These are phyloP conservation scores for Plasmodium berghei DNA, from an alignment of 169 alveolate genomes.

Conservation along the genomic window DNA sequence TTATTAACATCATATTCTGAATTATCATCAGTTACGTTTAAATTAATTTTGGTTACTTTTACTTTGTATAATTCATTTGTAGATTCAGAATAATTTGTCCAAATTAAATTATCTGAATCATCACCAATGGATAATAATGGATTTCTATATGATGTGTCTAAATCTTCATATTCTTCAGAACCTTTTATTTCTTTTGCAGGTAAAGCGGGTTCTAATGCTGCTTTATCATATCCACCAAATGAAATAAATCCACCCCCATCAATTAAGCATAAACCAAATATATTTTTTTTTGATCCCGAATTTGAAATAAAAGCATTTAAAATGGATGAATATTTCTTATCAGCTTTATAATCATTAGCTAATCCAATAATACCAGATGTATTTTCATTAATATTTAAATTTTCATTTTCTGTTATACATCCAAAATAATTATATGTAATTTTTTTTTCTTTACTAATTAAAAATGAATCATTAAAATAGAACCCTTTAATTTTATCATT, in stretches of 20 bases:
- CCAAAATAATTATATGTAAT: slow-evolving; percentile 18
- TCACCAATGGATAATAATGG: background rate
- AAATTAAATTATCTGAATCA: slow-evolving; percentile 6
- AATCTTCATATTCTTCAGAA: background rate
- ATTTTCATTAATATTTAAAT: slow-evolving; percentile 20
- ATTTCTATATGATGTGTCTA: too few species aligned
- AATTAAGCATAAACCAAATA: slow-evolving; percentile 39
- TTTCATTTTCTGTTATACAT: slow-evolving; percentile 35
- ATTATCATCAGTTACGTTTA: background rate
- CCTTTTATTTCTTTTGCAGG: background rate
- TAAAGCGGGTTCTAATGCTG: background rate
- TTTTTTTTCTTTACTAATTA: background rate
- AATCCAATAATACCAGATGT: slow-evolving; percentile 59
- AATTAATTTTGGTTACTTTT: slow-evolving; percentile 5
- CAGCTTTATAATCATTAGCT: background rate
- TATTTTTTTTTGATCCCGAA: slow-evolving; percentile 33
- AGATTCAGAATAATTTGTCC: slow-evolving; percentile 11
- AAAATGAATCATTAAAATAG: slow-evolving; percentile 47
- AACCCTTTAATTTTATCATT: slow-evolving; percentile 35
- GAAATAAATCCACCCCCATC: slow-evolving; percentile 40
- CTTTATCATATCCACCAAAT: slow-evolving; percentile 40
- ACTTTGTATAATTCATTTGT: slow-evolving; percentile 8
- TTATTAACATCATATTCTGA: background rate
- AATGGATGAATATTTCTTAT: slow-evolving; percentile 10
- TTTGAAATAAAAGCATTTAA: slow-evolving; percentile 19